phyloP scores from a whole-genome alignment of 1,284 basidiomycete genomes.

The Exsudoporus floridanus region DNA sequence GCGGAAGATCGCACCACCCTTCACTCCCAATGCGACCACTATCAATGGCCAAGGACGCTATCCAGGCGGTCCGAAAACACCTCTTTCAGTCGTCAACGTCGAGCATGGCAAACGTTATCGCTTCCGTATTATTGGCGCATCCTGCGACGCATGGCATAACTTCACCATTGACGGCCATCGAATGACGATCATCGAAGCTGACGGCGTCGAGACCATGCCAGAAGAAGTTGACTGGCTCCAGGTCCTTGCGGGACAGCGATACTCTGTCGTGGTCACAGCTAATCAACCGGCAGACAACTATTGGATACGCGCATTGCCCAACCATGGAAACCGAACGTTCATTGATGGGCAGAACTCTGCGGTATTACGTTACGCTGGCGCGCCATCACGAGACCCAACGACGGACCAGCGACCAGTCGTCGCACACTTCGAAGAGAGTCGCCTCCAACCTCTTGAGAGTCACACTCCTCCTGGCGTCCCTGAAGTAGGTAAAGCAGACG shows the following conservation, averaged over 20 bases:
- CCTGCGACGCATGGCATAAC: slow-evolving; percentile 33
- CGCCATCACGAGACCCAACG: slow-evolving; percentile 36
- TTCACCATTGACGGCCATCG: slow-evolving; percentile 44
- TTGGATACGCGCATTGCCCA: slow-evolving; percentile 34
- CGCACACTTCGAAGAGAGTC: slow-evolving; percentile 33
- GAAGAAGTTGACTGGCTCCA: slow-evolving; percentile 36
- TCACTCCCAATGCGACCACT: slow-evolving; percentile 39
- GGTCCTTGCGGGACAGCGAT: slow-evolving; percentile 39
- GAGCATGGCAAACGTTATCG: slow-evolving; percentile 36
- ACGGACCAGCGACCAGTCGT: slow-evolving; percentile 17
- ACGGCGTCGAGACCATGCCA: slow-evolving; percentile 45
- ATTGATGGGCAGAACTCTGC: slow-evolving; percentile 40
- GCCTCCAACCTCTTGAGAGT: slow-evolving; percentile 31
- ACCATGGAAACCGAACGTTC: slow-evolving; percentile 25
- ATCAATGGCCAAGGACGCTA: slow-evolving; percentile 52
- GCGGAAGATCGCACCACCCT: slow-evolving; percentile 11
- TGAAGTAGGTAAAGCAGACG: slow-evolving; percentile 38
- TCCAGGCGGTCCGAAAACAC: slow-evolving; percentile 29
- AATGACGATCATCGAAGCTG: slow-evolving; percentile 52
- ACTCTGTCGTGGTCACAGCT: slow-evolving; percentile 39
- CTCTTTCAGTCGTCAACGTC: slow-evolving; percentile 39
- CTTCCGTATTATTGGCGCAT: slow-evolving; percentile 31
- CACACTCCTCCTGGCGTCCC: slow-evolving; percentile 34
- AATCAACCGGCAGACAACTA: slow-evolving; percentile 39
- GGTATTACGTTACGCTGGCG: slow-evolving; percentile 46